phyloP scores from a whole-genome alignment of 345 rosid species.

The Heritiera littoralis region DNA sequence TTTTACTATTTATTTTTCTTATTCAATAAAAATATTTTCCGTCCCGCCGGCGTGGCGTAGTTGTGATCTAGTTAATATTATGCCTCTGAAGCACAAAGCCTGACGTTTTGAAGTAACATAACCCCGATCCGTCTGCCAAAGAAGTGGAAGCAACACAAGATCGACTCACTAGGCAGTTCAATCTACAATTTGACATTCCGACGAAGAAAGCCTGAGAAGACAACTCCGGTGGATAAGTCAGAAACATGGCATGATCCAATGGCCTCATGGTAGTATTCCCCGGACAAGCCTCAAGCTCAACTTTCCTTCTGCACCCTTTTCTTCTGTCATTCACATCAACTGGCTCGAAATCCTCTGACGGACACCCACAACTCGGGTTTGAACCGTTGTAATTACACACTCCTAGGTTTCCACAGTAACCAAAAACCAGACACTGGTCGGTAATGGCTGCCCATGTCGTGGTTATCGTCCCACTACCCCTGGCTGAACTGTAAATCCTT shows the following conservation, averaged over 20 bases:
- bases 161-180: constrained; percentile 40
- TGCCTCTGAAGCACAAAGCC: constrained; percentile 30
- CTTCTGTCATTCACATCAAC: constrained; percentile 44
- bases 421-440: constrained; percentile 58
- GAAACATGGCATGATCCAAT: constrained; percentile 40
- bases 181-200: constrained; percentile 51
- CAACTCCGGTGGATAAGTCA: constrained; percentile 34
- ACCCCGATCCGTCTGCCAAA: constrained; percentile 56
- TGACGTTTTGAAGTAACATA: constrained; percentile 49
- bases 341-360: constrained; percentile 51
- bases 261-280: constrained; percentile 45
- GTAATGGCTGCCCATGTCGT: constrained; percentile 51
- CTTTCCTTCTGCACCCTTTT: constrained; percentile 55
- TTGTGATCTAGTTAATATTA: no score
- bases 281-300: constrained; percentile 46
- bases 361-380: constrained; percentile 50
- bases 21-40: no score
- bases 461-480: constrained; percentile 26
- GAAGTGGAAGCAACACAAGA: constrained; percentile 56
- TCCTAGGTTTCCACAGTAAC: constrained; percentile 61
- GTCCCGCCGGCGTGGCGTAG: no score
- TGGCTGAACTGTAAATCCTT: constrained; percentile 49
- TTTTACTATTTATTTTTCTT: no score
- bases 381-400: constrained; percentile 50
- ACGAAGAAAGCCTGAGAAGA: constrained; percentile 29